Evolutionary conservation across 164 flowering plant species (phyloP), one percentile per base, ranked within the genome.

Genomic region (Euptelea pleiosperma): DNA sequence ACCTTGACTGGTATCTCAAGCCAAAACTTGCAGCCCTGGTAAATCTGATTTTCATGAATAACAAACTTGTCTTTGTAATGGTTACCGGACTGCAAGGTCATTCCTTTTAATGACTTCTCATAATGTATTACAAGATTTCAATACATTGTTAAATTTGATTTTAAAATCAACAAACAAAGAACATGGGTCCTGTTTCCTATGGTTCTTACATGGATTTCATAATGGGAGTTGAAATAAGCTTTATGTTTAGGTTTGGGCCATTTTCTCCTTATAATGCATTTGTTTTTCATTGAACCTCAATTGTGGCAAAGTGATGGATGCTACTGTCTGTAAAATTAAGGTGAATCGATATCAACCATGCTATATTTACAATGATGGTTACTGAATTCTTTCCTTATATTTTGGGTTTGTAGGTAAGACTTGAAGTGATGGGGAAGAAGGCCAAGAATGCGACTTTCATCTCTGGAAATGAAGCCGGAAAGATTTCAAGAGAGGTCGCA

Each of bases 381-480:
- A 33, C 8, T 41, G 47, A 11, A 15, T 52, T 28, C 30, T 22
- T 53, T 12, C 10, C 2, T 54, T 37, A 11, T 25, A 11, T 31
- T 12, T 49, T 52, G 54, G 21, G 33, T 26, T 39, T 77, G 60
- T 71, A 93, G 99, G 97, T 80, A 24, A 85, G 57, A 62, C 75
- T 93, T 41, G 99, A 93, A 77, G 93, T 93, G 67, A 93, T 93
- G 91, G 99, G 96, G 8, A 86, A 85, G 65, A 93, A 93, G 70
- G 99, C 96, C 2, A 90, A 90, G 59, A 93, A 90, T 73, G 99
- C 99, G 12, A 80, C 92, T n/a, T 90, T 77, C 59, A 79, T 93
- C 41, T 86, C 92, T 26, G 99, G 99, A 55, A 82, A 64, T 72
- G 97, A 93, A 64, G 99, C 99, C 29, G 94, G 85, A 31, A 93